Percentiles rank a stretch among this genome's conserved stretches.
These are phyloP conservation scores for Trifolium dubium DNA, from an alignment of 306 rosid species.

Conservation along the genomic window DNA sequence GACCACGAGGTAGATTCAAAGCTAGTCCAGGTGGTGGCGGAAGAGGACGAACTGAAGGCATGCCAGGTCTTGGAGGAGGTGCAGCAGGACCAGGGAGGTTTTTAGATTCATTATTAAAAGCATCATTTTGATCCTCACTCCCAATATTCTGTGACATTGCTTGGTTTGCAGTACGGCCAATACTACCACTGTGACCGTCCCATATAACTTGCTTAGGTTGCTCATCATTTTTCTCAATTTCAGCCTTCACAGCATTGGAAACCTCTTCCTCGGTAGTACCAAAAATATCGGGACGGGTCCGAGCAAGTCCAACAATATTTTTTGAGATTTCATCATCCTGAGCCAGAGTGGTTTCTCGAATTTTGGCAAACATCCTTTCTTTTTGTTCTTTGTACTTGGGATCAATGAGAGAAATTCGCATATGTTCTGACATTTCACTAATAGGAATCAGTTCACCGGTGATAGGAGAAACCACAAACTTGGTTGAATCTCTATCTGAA, in stretches of 20 bases:
- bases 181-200: conserved; percentile 99
- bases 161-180: conserved; percentile 92
- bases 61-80: conserved; percentile 85
- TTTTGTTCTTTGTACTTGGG: conserved; percentile 97
- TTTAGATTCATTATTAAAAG: conserved; percentile 56
- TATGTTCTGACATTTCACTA: conserved; percentile 96
- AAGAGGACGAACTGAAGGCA: conserved; percentile 85
- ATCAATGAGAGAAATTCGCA: conserved; percentile 94
- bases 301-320: conserved; percentile 91
- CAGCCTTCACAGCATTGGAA: conserved; percentile 97
- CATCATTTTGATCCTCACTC: conserved; percentile 71
- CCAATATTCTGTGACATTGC: conserved; percentile 83
- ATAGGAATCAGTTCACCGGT: conserved; percentile 88
- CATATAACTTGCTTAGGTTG: conserved; percentile 98
- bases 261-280: conserved; percentile 99
- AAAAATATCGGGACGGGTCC: conserved; percentile 94
- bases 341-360: conserved; percentile 96
- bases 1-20: conserved; percentile 83
- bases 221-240: conserved; percentile 93
- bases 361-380: conserved; percentile 97
- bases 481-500: conserved; percentile 85
- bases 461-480: conserved; percentile 85
- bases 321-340: conserved; percentile 92
- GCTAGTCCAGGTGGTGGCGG: conserved; percentile 95
- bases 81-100: conserved; percentile 94